Base-by-base conservation (phyloP, 495 filamentous ascomycete genomes). In the Tuber melanosporum region DNA sequence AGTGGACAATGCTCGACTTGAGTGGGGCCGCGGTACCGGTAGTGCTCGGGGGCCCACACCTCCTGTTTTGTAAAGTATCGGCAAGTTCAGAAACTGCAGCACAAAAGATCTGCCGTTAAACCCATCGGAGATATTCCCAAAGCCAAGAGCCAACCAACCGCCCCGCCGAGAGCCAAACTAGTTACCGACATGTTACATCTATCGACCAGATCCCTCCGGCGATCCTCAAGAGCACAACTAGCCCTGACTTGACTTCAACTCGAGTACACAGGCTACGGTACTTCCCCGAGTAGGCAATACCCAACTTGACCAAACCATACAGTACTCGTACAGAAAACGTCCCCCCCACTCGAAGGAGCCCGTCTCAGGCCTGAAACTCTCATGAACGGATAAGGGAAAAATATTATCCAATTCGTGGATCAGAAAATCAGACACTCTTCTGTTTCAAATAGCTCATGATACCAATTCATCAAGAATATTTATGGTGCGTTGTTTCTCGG, bases 61-160 rank as follows among this genome's bases (percentile, higher is more conserved):
- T 66, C 15, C 26, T 66, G 57, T 36, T 15, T 36, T 36, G 57
- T 32, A 26, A 32, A 8, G 57, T 36, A 32, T 36, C 26, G n/a
- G 49, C 22, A 26, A 22, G 2, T 7, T 10, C 9, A 57, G 22
- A 26, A 49, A 12, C 10, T n/a, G 3, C 10, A 26, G 5, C 47
- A n/a, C 20, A 32, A 32, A 62, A 36, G 57, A 36, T 36, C 57
- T 66, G 57, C 57, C 57, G 57, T 14, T 19, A 66, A 66, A 36
- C 57, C 57, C 57, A 66, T 66, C 57, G 57, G 57, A 66, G 57
- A 66, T 66, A 66, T 66, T 66, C 57, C 57, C 57, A 66, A 32
- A 32, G 57, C 57, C 57, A 66, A 66, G 57, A 66, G 57, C 26
- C 57, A 66, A 66, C 26, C 26, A 36, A 36, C 57, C 26, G 6